Percentiles rank a stretch among this genome's conserved stretches.
phyloP scores from a whole-genome alignment of 805 yeast genomes.

The Sugiyamaella marilandica region DNA sequence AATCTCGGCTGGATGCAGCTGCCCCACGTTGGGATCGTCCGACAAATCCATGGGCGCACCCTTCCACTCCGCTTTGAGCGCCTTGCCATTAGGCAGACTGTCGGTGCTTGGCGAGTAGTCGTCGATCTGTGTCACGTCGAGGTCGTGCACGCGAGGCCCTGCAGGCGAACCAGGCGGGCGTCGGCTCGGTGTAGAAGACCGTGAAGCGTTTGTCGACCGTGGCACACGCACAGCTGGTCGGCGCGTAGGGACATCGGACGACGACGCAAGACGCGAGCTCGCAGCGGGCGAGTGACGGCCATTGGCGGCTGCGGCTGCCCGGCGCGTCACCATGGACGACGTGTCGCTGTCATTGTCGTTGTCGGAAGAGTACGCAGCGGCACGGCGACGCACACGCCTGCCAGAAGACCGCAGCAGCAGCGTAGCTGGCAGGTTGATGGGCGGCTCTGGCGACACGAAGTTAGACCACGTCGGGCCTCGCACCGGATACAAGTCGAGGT shows the following conservation, averaged over 20 bases:
- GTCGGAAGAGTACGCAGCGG: neutral
- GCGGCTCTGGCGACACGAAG: constrained; percentile 19
- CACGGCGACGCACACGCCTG: neutral
- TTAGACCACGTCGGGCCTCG: constrained; percentile 32
- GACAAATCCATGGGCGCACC: constrained; percentile 94
- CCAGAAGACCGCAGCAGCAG: constrained; percentile 1
- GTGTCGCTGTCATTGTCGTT: neutral
- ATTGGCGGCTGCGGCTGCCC: neutral
- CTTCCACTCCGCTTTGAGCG: constrained; percentile 92
- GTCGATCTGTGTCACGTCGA: constrained; percentile 43
- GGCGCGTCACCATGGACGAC: constrained; percentile 1
- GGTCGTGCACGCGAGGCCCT: constrained; percentile 38
- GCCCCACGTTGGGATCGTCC: constrained; percentile 62
- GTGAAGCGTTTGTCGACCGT: neutral
- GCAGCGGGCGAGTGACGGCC: neutral
- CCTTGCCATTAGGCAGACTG: constrained; percentile 62
- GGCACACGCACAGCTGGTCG: constrained; percentile 2
- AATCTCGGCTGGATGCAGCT: constrained; percentile 89
- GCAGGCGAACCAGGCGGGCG: constrained; percentile 44
- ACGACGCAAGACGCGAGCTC: neutral
- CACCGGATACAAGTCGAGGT: constrained; percentile 29
- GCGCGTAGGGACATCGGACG: constrained; percentile 1
- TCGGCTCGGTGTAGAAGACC: constrained; percentile 21
- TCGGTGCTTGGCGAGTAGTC: constrained; percentile 74
- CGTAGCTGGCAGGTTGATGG: constrained; percentile 5